Conservation (phyloP, 2,329 filamentous ascomycete species). For the Penicillium hordei region DNA sequence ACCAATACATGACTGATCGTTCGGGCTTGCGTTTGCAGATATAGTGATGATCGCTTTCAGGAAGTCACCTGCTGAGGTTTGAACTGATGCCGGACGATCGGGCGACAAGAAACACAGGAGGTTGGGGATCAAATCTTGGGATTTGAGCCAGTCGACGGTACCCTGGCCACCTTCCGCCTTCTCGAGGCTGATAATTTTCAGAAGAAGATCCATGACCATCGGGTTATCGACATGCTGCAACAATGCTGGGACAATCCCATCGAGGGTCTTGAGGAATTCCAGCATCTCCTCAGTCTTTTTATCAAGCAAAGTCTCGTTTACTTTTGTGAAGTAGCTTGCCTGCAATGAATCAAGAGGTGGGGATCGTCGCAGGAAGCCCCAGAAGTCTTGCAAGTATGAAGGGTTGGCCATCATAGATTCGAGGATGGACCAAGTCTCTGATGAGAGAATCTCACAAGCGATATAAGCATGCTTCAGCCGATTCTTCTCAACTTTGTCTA, state of each 20-base stretch:
- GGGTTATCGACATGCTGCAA: constrained; percentile 93
- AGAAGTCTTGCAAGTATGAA: constrained; percentile 76
- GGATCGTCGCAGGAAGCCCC: constrained; percentile 82
- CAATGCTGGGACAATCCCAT: constrained; percentile 79
- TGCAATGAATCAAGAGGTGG: constrained; percentile 87
- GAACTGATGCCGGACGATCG: constrained; percentile 82
- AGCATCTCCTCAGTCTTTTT: constrained; percentile 99
- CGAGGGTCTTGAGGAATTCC: constrained; percentile 78
- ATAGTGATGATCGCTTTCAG: constrained; percentile 99
- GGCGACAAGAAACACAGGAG: constrained; percentile 84
- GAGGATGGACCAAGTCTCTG: constrained; percentile 94
- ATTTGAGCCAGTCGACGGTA: constrained; percentile 96
- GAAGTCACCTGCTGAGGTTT: constrained; percentile 95
- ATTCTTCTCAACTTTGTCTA: constrained; percentile 82
- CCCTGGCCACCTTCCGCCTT: constrained; percentile 88
- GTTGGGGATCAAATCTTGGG: constrained; percentile 80
- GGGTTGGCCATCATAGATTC: constrained; percentile 88
- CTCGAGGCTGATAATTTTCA: constrained; percentile 96
- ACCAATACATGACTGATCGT: constrained; percentile 97
- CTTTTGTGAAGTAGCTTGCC: constrained; percentile 97
- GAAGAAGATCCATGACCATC: constrained; percentile 94
- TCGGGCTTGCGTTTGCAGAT: constrained; percentile 95
- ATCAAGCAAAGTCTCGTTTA: constrained; percentile 95
- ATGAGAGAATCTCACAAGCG: constrained; percentile 88
- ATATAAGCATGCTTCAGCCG: constrained; percentile 93